phyloP scores from a whole-genome alignment of 2,329 filamentous ascomycete species.

The Pseudocercospora ulei region DNA sequence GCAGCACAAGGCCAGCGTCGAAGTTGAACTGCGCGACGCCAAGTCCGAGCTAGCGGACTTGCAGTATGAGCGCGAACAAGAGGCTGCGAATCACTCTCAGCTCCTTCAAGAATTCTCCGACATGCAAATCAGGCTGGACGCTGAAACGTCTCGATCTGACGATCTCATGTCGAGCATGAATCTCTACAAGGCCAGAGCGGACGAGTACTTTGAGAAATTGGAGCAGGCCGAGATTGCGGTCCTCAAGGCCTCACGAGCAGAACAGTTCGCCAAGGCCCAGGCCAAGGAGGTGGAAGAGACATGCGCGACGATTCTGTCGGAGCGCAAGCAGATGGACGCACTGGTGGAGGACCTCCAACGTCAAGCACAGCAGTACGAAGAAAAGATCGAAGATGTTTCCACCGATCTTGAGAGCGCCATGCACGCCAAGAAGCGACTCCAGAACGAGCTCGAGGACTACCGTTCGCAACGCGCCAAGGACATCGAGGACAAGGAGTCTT shows the following conservation, averaged over 20 bases:
- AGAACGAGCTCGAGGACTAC: constrained; percentile 97
- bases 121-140: constrained; percentile 82
- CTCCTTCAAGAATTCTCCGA: constrained; percentile 87
- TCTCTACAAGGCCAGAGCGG: constrained; percentile 81
- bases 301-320: constrained; percentile 79
- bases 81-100: constrained; percentile 76
- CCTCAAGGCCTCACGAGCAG: constrained; percentile 79
- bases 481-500: constrained; percentile 90
- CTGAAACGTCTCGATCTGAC: constrained; percentile 71
- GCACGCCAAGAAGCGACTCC: constrained; percentile 85
- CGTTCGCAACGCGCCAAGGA: constrained; percentile 89
- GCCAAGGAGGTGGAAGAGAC: constrained; percentile 85
- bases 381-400: constrained; percentile 80
- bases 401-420: constrained; percentile 77
- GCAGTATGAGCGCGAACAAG: constrained; percentile 68
- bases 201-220: constrained; percentile 94
- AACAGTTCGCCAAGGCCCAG: constrained; percentile 87
- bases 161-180: constrained; percentile 77
- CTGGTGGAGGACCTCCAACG: constrained; percentile 82
- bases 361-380: constrained; percentile 80
- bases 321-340: constrained; percentile 80
- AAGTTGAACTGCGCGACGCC: constrained; percentile 77
- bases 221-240: constrained; percentile 95
- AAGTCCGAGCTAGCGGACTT: constrained; percentile 77
- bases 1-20: constrained; percentile 65